Percentiles rank a stretch among this genome's conserved stretches.
Conservation (phyloP, 176 grass and related monocot genomes). For the Eragrostis nindensis region DNA sequence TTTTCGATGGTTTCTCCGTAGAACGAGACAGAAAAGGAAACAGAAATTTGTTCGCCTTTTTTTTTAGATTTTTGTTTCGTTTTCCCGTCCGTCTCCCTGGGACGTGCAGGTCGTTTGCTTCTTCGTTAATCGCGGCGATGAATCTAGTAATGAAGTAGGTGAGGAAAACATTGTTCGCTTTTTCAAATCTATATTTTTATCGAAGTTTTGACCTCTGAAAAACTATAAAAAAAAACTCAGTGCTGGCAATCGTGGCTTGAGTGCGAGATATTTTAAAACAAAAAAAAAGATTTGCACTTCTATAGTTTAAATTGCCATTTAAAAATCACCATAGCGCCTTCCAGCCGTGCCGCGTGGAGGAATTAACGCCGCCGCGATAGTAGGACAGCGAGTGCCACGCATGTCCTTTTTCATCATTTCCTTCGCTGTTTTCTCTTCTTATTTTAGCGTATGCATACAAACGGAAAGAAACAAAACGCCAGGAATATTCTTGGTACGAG, state of each 20-base stretch:
- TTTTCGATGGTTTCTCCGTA: background rate
- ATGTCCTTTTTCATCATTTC: background rate
- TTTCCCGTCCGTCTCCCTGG: background rate
- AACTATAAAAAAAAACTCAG: slow-evolving; percentile 12
- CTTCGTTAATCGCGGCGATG: background rate
- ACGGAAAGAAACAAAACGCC: slow-evolving; percentile 36
- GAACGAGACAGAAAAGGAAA: background rate
- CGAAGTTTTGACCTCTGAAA: slow-evolving; percentile 16
- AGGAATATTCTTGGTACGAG: slow-evolving; percentile 41
- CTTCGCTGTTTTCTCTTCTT: background rate
- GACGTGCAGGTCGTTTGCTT: background rate
- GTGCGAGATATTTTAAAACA: background rate
- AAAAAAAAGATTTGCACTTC: background rate
- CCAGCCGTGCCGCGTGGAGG: slow-evolving; percentile 44
- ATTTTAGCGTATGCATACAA: background rate
- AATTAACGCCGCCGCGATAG: slow-evolving; percentile 45
- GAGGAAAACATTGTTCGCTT: background rate
- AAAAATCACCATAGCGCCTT: background rate
- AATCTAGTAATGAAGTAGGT: background rate
- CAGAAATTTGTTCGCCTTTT: background rate
- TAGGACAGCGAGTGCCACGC: slow-evolving; percentile 9
- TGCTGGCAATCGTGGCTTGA: slow-evolving; percentile 8
- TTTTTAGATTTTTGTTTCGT: background rate
- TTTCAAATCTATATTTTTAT: background rate
- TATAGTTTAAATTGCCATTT: background rate